A percentile compares a stretch with the other conserved stretches of the same genome.
Evolutionary conservation across 176 grass and related monocot species (phyloP).

Genomic region (Ananas comosus): DNA sequence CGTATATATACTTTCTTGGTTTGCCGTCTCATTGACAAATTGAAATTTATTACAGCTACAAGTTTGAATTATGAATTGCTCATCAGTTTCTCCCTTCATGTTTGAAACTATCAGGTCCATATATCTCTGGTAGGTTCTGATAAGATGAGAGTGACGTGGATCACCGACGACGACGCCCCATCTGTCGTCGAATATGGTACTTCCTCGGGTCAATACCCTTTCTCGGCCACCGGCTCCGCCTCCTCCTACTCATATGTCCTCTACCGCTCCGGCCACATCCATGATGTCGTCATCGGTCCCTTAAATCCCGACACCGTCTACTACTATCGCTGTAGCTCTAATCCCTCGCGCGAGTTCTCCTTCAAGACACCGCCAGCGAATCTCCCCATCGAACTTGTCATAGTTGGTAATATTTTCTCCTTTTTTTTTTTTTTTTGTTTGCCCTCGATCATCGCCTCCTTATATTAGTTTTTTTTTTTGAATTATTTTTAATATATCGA

Average conservation of each 20-base stretch:
- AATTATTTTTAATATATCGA: too few relatives aligned
- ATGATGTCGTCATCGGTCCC: slow-evolving; percentile 45
- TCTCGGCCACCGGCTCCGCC: slow-evolving; percentile 33
- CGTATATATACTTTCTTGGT: background rate
- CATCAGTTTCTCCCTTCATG: background rate
- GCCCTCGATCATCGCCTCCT: background rate
- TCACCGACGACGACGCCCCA: slow-evolving; percentile 39
- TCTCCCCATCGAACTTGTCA: slow-evolving; percentile 41
- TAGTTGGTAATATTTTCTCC: slow-evolving; percentile 29
- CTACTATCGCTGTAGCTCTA: slow-evolving; percentile 49
- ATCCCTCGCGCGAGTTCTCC: slow-evolving; percentile 39
- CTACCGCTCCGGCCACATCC: slow-evolving; percentile 50
- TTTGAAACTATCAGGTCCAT: slow-evolving; percentile 44
- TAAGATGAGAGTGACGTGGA: slow-evolving; percentile 64
- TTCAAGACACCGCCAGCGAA: slow-evolving; percentile 38
- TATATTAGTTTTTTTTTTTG: background rate
- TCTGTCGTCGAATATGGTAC: slow-evolving; percentile 57
- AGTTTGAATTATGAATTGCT: background rate
- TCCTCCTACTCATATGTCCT: slow-evolving; percentile 35
- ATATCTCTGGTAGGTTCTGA: slow-evolving; percentile 49
- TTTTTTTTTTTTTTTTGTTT: background rate
- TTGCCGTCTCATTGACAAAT: too few relatives aligned
- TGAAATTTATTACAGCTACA: background rate
- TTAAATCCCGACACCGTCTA: slow-evolving; percentile 35
- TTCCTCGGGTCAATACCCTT: slow-evolving; percentile 33